Evolutionary conservation across 345 rosid species (phyloP).

Genomic region (Eucalyptus erythrocorys): DNA sequence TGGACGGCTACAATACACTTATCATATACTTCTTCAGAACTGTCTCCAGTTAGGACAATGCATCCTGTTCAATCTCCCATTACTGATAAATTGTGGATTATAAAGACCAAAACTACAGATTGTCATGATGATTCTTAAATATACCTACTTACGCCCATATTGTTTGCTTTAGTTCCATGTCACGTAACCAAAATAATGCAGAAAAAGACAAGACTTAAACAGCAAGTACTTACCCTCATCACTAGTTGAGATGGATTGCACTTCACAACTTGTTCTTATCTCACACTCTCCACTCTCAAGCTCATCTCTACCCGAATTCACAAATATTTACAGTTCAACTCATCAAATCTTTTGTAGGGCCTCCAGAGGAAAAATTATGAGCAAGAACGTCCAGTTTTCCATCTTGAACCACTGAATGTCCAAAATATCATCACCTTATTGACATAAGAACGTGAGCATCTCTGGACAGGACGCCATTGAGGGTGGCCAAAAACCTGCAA

Average conservation of each 20-base stretch:
- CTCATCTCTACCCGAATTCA: slow-evolving; percentile 43
- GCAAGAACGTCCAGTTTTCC: neutral
- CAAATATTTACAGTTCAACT: neutral
- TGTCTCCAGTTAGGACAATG: slow-evolving; percentile 32
- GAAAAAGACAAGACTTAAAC: neutral
- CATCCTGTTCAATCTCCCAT: slow-evolving; percentile 21
- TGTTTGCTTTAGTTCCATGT: neutral
- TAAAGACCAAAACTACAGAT: neutral
- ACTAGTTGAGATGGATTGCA: slow-evolving; percentile 32
- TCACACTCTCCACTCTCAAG: slow-evolving; percentile 54
- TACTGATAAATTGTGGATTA: neutral
- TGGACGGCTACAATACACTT: slow-evolving; percentile 54
- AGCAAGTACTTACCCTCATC: slow-evolving; percentile 23
- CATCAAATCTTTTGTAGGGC: neutral
- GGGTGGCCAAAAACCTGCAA: slow-evolving; percentile 74
- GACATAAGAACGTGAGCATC: slow-evolving; percentile 57
- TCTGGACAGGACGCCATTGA: slow-evolving; percentile 74
- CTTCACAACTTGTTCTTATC: slow-evolving; percentile 48
- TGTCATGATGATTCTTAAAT: neutral
- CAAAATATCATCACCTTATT: slow-evolving; percentile 30
- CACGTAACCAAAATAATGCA: neutral
- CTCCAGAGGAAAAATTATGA: neutral
- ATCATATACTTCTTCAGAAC: slow-evolving; percentile 24
- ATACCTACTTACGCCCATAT: neutral
- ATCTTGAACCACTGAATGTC: neutral